Evolutionary conservation across 306 rosid species (phyloP).

Genomic region (Sechiopsis laciniata): DNA sequence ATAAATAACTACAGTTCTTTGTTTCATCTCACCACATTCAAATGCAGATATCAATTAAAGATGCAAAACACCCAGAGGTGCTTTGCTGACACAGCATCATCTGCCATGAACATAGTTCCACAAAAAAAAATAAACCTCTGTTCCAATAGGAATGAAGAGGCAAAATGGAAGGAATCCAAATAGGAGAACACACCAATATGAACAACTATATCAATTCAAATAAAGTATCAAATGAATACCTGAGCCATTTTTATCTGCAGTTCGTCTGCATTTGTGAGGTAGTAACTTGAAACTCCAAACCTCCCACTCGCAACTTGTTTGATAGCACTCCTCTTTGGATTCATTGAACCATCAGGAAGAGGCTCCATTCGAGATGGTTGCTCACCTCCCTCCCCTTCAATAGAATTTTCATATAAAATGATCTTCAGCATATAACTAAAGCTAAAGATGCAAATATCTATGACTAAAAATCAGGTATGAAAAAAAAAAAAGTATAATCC

Average conservation of each 20-base stretch:
- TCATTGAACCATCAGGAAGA: constrained; percentile 81
- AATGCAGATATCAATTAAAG: constrained; percentile 39
- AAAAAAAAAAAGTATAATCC: neutral
- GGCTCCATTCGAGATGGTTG: constrained; percentile 98
- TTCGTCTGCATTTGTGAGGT: constrained; percentile 94
- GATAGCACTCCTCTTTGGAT: constrained; percentile 92
- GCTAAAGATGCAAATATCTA: neutral
- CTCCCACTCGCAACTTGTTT: constrained; percentile 99
- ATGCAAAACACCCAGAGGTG: constrained; percentile 56
- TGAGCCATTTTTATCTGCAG: constrained; percentile 99
- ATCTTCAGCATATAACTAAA: neutral
- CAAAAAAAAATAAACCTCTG: constrained; percentile 36
- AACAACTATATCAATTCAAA: neutral
- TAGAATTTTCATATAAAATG: neutral
- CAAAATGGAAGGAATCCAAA: constrained; percentile 19
- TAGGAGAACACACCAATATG: neutral
- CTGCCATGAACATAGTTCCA: constrained; percentile 49
- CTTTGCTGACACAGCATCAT: constrained; percentile 52
- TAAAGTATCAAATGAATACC: constrained; percentile 44
- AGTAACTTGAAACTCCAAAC: constrained; percentile 96
- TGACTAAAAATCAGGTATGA: neutral
- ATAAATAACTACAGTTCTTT: constrained; percentile 17
- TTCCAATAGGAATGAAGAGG: constrained; percentile 35
- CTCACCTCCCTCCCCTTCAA: constrained; percentile 98
- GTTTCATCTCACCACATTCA: constrained; percentile 41